Conservation (phyloP, 2,329 filamentous ascomycete genomes). For the Pyrenochaeta sp. region DNA sequence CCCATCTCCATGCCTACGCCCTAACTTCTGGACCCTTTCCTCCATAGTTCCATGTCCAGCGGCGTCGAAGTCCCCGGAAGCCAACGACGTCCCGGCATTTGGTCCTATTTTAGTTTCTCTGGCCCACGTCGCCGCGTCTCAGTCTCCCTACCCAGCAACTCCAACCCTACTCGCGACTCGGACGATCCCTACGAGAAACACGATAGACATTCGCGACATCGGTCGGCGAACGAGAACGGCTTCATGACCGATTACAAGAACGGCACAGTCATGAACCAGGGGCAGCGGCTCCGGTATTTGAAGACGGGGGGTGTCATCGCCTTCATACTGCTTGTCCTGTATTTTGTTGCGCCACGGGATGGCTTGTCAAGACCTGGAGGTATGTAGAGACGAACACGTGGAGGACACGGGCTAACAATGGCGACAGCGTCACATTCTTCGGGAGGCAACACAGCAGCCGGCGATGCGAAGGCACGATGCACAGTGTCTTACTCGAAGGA, state of each 20-base stretch:
- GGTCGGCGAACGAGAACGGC: constrained; percentile 47
- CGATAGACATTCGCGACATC: constrained; percentile 51
- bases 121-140: constrained; percentile 62
- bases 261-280: constrained; percentile 67
- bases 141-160: constrained; percentile 58
- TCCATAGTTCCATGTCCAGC: constrained; percentile 62
- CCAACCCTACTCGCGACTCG: constrained; percentile 31
- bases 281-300: constrained; percentile 66
- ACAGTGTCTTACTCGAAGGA: constrained; percentile 82
- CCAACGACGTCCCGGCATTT: constrained; percentile 59
- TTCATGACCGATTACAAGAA: constrained; percentile 56
- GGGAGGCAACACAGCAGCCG: constrained; percentile 54
- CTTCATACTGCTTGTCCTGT: constrained; percentile 65
- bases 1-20: constrained; percentile 29
- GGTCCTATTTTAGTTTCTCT: constrained; percentile 62
- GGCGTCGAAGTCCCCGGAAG: constrained; percentile 55
- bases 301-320: constrained; percentile 69
- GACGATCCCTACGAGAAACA: constrained; percentile 60
- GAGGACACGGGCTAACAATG: neutral
- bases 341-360: constrained; percentile 61
- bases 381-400: constrained; percentile 16
- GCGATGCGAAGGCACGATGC: constrained; percentile 77
- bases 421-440: constrained; percentile 30
- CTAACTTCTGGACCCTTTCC: constrained; percentile 30
- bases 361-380: constrained; percentile 35